Evolutionary conservation across 768 basidiomycete species (phyloP).

Genomic region (Jaapia argillacea): DNA sequence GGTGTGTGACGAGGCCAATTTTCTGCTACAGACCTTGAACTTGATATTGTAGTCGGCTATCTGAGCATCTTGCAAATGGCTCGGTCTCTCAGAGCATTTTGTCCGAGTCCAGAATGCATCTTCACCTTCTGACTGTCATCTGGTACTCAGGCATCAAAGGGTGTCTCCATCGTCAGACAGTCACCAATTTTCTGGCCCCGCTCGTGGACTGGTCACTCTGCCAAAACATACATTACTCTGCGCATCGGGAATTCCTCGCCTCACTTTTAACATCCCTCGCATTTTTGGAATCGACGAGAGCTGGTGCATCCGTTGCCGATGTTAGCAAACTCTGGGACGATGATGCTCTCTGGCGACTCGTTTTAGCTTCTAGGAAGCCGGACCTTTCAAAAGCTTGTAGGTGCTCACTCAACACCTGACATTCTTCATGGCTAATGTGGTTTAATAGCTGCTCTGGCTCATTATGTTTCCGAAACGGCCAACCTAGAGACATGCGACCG

Average conservation of each 20-base stretch:
- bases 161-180: conserved; percentile 11
- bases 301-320: background rate
- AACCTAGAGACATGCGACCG: conserved; percentile 17
- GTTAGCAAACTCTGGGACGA: conserved; percentile 13
- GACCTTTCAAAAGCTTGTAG: conserved; percentile 33
- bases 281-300: conserved; percentile 8
- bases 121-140: conserved; percentile 25
- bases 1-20: background rate
- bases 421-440: conserved; percentile 5
- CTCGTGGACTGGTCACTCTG: conserved; percentile 6
- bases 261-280: conserved; percentile 24
- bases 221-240: background rate
- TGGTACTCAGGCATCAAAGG: conserved; percentile 19
- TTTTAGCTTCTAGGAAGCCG: conserved; percentile 14
- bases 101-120: background rate
- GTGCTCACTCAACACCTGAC: conserved; percentile 8
- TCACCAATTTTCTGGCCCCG: conserved; percentile 14
- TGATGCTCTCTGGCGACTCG: conserved; percentile 28
- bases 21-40: background rate
- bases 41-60: background rate
- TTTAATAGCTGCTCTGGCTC: conserved; percentile 34
- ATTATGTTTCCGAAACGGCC: conserved; percentile 25
- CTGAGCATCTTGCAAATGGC: background rate
- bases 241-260: background rate
- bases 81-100: background rate